Conservation (phyloP, 305 asterid genomes). For the Fraxinus angustifolia region DNA sequence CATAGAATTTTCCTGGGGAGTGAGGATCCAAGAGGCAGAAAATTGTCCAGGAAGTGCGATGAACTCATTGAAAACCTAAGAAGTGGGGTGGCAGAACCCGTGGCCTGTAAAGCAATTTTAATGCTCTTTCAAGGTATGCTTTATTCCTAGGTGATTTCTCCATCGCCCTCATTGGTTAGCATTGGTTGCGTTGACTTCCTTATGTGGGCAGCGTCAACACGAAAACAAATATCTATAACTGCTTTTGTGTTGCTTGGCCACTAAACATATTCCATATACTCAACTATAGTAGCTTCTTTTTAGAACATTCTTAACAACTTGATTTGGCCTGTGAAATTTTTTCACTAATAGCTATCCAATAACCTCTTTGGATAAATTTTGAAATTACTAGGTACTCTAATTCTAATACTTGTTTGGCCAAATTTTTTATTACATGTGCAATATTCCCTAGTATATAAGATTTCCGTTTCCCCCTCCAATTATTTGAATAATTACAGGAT, state of each 20-base stretch:
- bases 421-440: neutral
- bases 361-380: neutral
- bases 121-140: conserved; percentile 77
- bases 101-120: conserved; percentile 62
- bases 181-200: conserved; percentile 1
- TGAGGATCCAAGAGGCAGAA: conserved; percentile 77
- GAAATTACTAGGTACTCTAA: neutral
- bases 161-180: conserved; percentile 18
- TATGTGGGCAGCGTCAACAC: neutral
- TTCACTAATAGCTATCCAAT: neutral
- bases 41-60: conserved; percentile 74
- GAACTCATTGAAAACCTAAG: conserved; percentile 73
- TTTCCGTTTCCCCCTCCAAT: neutral
- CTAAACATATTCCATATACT: neutral
- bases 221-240: neutral
- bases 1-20: conserved; percentile 81
- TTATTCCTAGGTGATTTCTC: conserved; percentile 7
- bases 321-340: neutral
- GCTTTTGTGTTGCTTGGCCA: conserved; percentile 3
- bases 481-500: neutral
- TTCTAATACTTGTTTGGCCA: neutral
- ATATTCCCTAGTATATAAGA: neutral
- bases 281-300: neutral
- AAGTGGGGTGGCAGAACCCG: conserved; percentile 62
- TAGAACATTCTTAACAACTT: neutral